These are phyloP conservation scores for Penicillium sp. DNA, from an alignment of 2,329 filamentous ascomycete species.

Conservation along the genomic window DNA sequence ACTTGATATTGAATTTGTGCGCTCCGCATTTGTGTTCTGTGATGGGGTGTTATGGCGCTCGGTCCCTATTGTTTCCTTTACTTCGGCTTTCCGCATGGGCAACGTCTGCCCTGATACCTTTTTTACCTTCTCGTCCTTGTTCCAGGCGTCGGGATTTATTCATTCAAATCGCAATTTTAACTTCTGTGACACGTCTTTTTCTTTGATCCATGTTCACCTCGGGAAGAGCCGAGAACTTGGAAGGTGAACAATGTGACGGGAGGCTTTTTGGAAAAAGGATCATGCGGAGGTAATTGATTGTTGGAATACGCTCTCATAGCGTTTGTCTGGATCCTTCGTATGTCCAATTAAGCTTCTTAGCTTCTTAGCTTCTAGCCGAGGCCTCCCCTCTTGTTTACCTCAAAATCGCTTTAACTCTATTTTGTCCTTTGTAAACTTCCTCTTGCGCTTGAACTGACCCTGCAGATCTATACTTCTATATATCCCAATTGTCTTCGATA, in stretches of 20 bases:
- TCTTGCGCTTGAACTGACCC: too few species aligned
- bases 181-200: constrained; percentile 13
- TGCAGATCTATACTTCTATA: too few species aligned
- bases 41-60: constrained; percentile 37
- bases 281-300: constrained; percentile 2
- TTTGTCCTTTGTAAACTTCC: neutral
- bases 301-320: neutral
- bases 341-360: neutral
- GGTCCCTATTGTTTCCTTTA: constrained; percentile 24
- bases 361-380: neutral
- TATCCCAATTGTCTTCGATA: constrained; percentile 1
- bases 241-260: neutral
- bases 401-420: neutral
- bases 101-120: constrained; percentile 36
- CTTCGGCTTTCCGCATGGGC: constrained; percentile 22
- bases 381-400: neutral
- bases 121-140: constrained; percentile 29
- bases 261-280: neutral
- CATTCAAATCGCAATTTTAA: constrained; percentile 28
- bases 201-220: neutral
- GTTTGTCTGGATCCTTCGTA: neutral
- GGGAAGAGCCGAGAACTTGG: too few species aligned
- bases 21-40: constrained; percentile 38
- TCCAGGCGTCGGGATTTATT: constrained; percentile 32
- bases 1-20: constrained; percentile 36